Base-by-base conservation (phyloP, 2,329 filamentous ascomycete genomes). In the Aspergillus calidoustus region DNA sequence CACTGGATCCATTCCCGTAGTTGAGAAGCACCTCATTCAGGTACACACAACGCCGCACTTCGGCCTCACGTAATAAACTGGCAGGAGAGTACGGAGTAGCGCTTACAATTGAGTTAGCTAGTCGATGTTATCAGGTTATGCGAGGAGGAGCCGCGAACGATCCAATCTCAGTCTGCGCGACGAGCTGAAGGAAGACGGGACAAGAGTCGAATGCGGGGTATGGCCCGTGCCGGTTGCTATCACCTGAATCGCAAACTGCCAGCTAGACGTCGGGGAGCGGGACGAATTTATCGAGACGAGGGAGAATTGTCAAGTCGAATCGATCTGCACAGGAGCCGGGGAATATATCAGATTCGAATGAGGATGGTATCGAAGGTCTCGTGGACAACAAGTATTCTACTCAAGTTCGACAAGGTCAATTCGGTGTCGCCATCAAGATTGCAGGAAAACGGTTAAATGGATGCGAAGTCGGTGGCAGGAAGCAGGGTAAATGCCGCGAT, bases 131-230 rank as follows among this genome's bases (percentile, higher is more conserved):
- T 56, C 28, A 51, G 48, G 19, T 30, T 48, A 46, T 58, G 38
- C 9, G 15, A 43, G 34, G 34, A 23, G 17, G 23, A 44, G 51
- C 34, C 52, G 25, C 23, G 44, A 61, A 54, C 51, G 23, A 62
- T 43, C 47, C 52, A 55, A 57, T 56, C 53, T 60, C 41, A 30
- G 59, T 25, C 34, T 44, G 61, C 46, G 46, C 54, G 51, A 28
- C 60, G 54, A 54, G 46, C 43, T 51, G 34, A 43, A 52, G 56
- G 25, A 44, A 57, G 46, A 57, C 49, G 50, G 46, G 53, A 62
- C 54, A 44, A 51, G 50, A 53, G 54, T 60, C 51, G 52, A 58
- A 64, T 64, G 64, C 64, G 62, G 64, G 64, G 64, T 66, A 66
- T 57, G 53, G 59, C 62, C 57, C 57, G 57, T 62, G 54, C 53